Evolutionary conservation across 805 yeast species (phyloP).

Genomic region (Teunomyces tritomae): DNA sequence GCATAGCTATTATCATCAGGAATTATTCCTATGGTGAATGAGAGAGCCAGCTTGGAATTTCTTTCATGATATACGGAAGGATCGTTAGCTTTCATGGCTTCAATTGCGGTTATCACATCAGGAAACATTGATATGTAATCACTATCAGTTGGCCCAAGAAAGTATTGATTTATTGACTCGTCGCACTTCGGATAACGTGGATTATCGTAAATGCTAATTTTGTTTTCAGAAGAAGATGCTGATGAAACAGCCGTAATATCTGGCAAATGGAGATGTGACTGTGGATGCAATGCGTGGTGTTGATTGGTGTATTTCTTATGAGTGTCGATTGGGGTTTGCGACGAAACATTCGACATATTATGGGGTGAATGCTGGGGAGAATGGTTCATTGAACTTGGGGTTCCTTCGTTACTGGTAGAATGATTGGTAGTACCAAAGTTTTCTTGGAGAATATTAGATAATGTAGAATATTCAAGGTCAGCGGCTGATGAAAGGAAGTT

Average conservation of each 20-base stretch:
- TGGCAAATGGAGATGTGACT: constrained; percentile 15
- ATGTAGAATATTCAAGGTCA: constrained; percentile 66
- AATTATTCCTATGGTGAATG: constrained; percentile 47
- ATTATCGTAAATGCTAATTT: constrained; percentile 14
- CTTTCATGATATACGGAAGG: constrained; percentile 40
- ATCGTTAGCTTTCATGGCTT: constrained; percentile 34
- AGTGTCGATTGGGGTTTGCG: not conserved
- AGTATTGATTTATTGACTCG: constrained; percentile 62
- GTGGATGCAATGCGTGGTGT: constrained; percentile 10
- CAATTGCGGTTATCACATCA: constrained; percentile 50
- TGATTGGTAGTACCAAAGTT: constrained; percentile 27
- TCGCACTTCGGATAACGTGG: constrained; percentile 48
- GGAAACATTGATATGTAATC: constrained; percentile 52
- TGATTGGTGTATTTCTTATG: not conserved
- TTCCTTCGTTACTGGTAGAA: constrained; percentile 34
- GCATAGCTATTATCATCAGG: constrained; percentile 33
- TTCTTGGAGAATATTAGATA: constrained; percentile 62
- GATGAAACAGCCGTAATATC: not conserved
- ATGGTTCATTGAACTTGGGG: constrained; percentile 33
- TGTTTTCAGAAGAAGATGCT: not conserved
- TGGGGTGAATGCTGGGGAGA: constrained; percentile 39
- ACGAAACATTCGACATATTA: constrained; percentile 4
- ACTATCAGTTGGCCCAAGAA: constrained; percentile 51
- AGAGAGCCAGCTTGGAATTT: constrained; percentile 40
- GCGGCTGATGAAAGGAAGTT: constrained; percentile 69